These are phyloP conservation scores for Myxozyma vanderwaltii DNA, from an alignment of 805 yeast species.

Conservation along the genomic window DNA sequence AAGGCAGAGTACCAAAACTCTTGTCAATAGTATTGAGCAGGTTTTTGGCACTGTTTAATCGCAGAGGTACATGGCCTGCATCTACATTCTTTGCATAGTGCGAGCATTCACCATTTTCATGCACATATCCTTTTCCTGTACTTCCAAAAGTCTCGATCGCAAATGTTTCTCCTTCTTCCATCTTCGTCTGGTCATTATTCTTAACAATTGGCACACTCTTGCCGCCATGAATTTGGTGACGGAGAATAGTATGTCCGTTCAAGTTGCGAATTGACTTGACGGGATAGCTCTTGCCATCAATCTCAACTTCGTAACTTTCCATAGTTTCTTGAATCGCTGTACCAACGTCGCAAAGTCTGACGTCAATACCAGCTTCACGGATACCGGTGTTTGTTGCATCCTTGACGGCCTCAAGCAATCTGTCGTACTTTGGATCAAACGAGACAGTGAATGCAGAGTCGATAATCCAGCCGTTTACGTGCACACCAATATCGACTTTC, in stretches of 20 bases:
- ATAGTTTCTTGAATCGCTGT: conserved; percentile 95
- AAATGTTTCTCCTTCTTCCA: conserved; percentile 98
- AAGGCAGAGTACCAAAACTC: conserved; percentile 92
- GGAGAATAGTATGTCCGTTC: conserved; percentile 91
- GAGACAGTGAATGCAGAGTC: conserved; percentile 95
- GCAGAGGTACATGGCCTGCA: conserved; percentile 53
- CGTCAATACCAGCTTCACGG: conserved; percentile 92
- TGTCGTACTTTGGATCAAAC: conserved; percentile 81
- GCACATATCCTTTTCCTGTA: conserved; percentile 91
- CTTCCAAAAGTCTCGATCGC: conserved; percentile 98
- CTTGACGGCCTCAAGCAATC: conserved; percentile 76
- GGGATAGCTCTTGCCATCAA: conserved; percentile 81
- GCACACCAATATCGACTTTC: conserved; percentile 97
- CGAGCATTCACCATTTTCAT: conserved; percentile 86
- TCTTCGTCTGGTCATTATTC: conserved; percentile 89
- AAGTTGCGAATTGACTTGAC: conserved; percentile 88
- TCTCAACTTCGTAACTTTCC: conserved; percentile 94
- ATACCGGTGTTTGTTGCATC: conserved; percentile 95
- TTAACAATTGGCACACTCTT: conserved; percentile 96
- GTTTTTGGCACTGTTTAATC: conserved; percentile 67
- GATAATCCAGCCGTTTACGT: conserved; percentile 88
- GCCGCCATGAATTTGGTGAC: conserved; percentile 86
- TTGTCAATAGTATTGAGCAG: conserved; percentile 70
- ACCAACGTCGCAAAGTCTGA: conserved; percentile 90
- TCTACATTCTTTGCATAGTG: conserved; percentile 76